Conservation (phyloP, 768 basidiomycete species). For the Naganishia vishniacii region DNA sequence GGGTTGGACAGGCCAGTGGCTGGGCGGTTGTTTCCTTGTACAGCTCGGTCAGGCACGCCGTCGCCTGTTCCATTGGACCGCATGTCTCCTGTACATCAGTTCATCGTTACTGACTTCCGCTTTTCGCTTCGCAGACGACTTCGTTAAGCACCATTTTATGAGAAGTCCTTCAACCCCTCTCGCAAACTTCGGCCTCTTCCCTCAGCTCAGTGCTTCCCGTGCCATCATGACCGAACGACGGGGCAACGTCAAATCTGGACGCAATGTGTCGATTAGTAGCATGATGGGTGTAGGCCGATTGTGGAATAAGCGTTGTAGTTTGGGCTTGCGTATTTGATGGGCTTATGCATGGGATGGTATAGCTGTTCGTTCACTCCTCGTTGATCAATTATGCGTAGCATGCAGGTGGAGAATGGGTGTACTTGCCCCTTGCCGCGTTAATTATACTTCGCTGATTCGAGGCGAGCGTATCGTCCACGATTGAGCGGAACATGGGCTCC, state of each 20-base stretch:
- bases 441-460: no score
- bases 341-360: conserved; percentile 20
- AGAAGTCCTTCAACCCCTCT: not conserved
- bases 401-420: no score
- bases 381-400: no score
- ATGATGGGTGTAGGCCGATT: not conserved
- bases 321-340: not conserved
- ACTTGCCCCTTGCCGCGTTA: no score
- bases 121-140: not conserved
- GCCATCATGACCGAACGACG: not conserved
- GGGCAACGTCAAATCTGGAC: not conserved
- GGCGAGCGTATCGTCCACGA: no score
- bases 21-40: no score
- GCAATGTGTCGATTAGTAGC: not conserved
- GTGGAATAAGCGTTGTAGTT: not conserved
- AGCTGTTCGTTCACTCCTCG: not conserved
- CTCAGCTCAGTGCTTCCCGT: not conserved
- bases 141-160: conserved; percentile 12
- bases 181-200: not conserved
- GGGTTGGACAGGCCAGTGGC: no score
- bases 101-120: no score
- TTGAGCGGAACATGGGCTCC: no score
- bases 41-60: no score
- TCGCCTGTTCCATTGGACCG: no score
- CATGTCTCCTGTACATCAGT: no score